Percentiles rank a stretch among this genome's conserved stretches.
Conservation (phyloP, 306 rosid genomes). For the Neltuma alba region DNA sequence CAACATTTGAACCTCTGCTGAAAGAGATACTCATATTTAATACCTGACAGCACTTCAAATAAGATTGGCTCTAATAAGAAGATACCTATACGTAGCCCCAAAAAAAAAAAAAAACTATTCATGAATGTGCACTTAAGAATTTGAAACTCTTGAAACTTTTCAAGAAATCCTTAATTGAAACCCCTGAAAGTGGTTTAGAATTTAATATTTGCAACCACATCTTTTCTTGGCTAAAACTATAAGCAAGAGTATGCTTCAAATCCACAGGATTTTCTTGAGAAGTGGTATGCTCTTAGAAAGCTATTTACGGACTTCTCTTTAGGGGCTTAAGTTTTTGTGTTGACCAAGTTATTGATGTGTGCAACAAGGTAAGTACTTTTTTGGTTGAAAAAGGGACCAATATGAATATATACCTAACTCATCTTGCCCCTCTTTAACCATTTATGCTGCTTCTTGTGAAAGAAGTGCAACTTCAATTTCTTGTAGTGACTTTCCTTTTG, state of each 20-base stretch:
- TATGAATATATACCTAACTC: conserved; percentile 6
- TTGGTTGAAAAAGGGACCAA: background rate
- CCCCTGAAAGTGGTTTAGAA: background rate
- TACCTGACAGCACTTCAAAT: too few relatives aligned
- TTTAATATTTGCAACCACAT: background rate
- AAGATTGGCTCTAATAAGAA: too few relatives aligned
- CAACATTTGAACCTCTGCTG: too few relatives aligned
- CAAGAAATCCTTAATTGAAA: background rate
- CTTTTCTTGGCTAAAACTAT: background rate
- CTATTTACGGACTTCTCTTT: background rate
- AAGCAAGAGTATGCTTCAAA: background rate
- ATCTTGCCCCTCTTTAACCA: background rate
- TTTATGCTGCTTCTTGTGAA: conserved; percentile 55
- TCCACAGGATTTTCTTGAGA: background rate
- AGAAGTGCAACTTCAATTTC: conserved; percentile 97
- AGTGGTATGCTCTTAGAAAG: background rate
- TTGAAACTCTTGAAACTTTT: background rate
- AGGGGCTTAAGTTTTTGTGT: background rate
- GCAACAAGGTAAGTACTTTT: background rate
- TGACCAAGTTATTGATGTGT: background rate
- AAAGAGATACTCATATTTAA: too few relatives aligned
- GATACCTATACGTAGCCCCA: too few relatives aligned
- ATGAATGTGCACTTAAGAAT: background rate
- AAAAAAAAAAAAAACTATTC: too few relatives aligned
- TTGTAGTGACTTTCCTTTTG: conserved; percentile 94